Conservation (phyloP, 2,329 filamentous ascomycete genomes). For the Monilinia laxa region DNA sequence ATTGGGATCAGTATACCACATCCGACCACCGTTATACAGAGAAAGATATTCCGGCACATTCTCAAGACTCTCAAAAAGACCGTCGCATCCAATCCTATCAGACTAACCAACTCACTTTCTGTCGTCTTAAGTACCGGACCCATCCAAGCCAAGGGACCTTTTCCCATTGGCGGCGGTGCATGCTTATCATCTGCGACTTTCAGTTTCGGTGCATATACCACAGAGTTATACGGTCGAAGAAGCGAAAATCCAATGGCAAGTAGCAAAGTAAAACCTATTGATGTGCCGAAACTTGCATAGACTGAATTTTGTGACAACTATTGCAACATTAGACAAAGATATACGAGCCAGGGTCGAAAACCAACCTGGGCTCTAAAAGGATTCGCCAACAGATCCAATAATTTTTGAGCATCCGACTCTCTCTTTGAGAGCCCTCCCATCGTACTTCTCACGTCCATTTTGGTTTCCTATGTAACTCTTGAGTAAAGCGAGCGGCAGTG, state of each 20-base stretch:
- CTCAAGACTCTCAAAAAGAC: constrained; percentile 84
- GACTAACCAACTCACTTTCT: constrained; percentile 74
- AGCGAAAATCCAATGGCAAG: constrained; percentile 83
- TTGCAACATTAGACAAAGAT: constrained; percentile 24
- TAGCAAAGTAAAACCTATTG: constrained; percentile 69
- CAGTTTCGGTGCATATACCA: constrained; percentile 91
- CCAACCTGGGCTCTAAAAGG: constrained; percentile 36
- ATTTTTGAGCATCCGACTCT: constrained; percentile 29
- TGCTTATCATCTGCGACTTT: constrained; percentile 91
- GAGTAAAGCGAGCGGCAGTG: constrained; percentile 37
- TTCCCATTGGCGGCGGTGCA: constrained; percentile 81
- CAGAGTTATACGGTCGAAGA: constrained; percentile 83
- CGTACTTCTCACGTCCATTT: constrained; percentile 29
- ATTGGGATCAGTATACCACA: constrained; percentile 78
- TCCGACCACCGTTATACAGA: constrained; percentile 68
- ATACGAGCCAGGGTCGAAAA: not conserved
- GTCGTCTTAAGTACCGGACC: constrained; percentile 73
- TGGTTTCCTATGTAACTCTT: not conserved
- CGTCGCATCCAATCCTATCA: constrained; percentile 86
- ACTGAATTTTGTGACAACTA: constrained; percentile 56
- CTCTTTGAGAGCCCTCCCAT: constrained; percentile 29
- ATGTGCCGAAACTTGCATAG: constrained; percentile 76
- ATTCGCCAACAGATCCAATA: constrained; percentile 38
- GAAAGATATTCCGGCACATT: constrained; percentile 92
- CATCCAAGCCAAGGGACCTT: constrained; percentile 86